Evolutionary conservation across 345 rosid genomes (phyloP), one percentile per base, ranked within the genome.

Genomic region (Odontarrhena argentea): DNA sequence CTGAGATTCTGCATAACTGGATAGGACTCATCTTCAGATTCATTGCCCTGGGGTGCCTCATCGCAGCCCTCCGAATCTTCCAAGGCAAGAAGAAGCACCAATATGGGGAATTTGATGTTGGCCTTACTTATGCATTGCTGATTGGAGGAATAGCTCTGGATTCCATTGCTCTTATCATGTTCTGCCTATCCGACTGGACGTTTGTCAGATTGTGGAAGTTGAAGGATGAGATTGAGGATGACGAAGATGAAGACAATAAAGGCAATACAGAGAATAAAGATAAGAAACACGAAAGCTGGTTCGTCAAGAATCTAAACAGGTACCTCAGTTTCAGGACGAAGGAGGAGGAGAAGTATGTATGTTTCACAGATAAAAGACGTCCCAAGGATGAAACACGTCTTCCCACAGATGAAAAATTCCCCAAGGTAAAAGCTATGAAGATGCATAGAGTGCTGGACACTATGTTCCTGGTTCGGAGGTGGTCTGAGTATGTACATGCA

Each of bases 141-240:
- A 47, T 48, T 30, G 82, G 74, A 3, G 75, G 78, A 5, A 32
- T 78, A 58, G 57, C 53, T 35, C 34, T 81, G 12, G 83, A 84
- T 47, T 9, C 13, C 12, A 42, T 85, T 11, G 74, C 86, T 8
- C 14, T 85, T 9, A 1, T 75, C 55, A 82, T 81, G 88, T 75
- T 79, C 37, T 15, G 79, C 65, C 69, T 82, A 48, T 88, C 93
- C 2, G 83, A 91, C 44, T 81, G 96, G 93, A 82, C 78, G 0
- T 73, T 83, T 3, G 80, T 67, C 25, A 13, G 55, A 37, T 40
- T 78, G 36, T 40, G 52, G 55, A 64, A 62, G 45, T 26, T 65
- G 10, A 75, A 55, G 48, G 67, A 46, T 1, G 48, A 71, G 28
- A 42, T 75, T 8, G 70, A 71, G 0, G 34, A 44, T 41, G 22